Percentiles rank a stretch among this genome's conserved stretches.
Evolutionary conservation across 331 rosid genomes (phyloP).

Genomic region (Cydonia oblonga): DNA sequence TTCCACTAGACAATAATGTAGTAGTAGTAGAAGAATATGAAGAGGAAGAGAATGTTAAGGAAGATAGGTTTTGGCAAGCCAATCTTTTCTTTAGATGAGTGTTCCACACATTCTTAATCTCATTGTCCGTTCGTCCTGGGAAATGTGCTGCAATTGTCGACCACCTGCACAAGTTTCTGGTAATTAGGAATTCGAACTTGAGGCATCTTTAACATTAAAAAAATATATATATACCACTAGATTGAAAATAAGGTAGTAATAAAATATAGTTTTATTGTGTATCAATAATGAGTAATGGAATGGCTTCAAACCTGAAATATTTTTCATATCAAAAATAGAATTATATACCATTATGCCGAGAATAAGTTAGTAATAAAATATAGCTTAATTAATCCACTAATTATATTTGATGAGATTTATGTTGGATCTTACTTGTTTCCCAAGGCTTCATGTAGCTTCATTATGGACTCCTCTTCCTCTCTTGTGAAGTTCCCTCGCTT

Average conservation of each 20-base stretch:
- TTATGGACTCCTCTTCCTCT: slow-evolving; percentile 64
- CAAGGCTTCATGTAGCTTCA: slow-evolving; percentile 40
- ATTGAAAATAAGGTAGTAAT: no score
- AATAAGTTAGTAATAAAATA: not conserved
- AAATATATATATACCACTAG: no score
- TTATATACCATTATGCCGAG: not conserved
- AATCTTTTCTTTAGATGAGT: slow-evolving; percentile 68
- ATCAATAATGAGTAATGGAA: no score
- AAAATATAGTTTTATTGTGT: no score
- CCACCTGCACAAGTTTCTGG: slow-evolving; percentile 42
- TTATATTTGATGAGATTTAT: not conserved
- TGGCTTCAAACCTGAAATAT: no score
- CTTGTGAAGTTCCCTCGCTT: slow-evolving; percentile 70
- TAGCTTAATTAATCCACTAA: not conserved
- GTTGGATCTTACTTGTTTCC: slow-evolving; percentile 65
- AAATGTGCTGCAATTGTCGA: slow-evolving; percentile 68
- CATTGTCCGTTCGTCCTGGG: slow-evolving; percentile 87
- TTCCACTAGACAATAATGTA: slow-evolving; percentile 25
- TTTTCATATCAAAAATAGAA: no score
- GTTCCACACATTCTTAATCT: slow-evolving; percentile 96
- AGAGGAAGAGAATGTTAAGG: slow-evolving; percentile 10
- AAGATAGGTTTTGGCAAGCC: slow-evolving; percentile 18
- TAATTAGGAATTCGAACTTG: not conserved
- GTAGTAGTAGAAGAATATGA: slow-evolving; percentile 40
- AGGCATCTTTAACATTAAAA: not conserved